These are phyloP conservation scores for Scytalidium sp. DNA, from an alignment of 2,329 filamentous ascomycete genomes.

Conservation along the genomic window DNA sequence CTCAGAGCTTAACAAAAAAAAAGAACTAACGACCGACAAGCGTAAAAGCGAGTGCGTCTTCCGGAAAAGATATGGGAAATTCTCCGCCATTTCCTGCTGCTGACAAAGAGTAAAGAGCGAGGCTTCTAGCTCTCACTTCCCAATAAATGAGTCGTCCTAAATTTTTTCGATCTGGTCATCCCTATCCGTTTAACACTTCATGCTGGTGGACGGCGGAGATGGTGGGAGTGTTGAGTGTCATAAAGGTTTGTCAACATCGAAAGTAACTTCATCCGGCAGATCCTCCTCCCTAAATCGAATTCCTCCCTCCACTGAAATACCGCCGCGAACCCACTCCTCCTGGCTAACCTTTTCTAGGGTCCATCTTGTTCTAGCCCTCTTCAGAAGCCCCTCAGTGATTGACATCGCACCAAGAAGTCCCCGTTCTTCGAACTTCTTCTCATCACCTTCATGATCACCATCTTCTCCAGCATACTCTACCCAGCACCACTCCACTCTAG, in stretches of 20 bases:
- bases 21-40: too few relatives aligned
- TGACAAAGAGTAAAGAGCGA: too few relatives aligned
- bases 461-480: conserved; percentile 79
- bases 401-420: conserved; percentile 73
- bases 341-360: conserved; percentile 69
- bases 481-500: conserved; percentile 94
- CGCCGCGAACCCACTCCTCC: conserved; percentile 72
- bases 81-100: too few relatives aligned
- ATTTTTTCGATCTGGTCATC: too few relatives aligned
- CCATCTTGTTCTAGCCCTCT: conserved; percentile 77
- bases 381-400: conserved; percentile 81
- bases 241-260: neutral
- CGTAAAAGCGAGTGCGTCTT: too few relatives aligned
- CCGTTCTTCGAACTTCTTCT: conserved; percentile 56
- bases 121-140: too few relatives aligned
- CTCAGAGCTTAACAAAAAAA: neutral
- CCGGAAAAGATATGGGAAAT: too few relatives aligned
- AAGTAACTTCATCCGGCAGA: conserved; percentile 18
- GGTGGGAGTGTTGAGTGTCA: neutral
- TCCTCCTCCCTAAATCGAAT: conserved; percentile 56
- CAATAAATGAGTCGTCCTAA: too few relatives aligned
- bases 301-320: conserved; percentile 65
- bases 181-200: too few relatives aligned
- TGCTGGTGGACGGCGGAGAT: neutral
- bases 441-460: conserved; percentile 76